These are phyloP conservation scores for Paramarasmius palmivorus DNA, from an alignment of 1,284 basidiomycete species.

Conservation along the genomic window DNA sequence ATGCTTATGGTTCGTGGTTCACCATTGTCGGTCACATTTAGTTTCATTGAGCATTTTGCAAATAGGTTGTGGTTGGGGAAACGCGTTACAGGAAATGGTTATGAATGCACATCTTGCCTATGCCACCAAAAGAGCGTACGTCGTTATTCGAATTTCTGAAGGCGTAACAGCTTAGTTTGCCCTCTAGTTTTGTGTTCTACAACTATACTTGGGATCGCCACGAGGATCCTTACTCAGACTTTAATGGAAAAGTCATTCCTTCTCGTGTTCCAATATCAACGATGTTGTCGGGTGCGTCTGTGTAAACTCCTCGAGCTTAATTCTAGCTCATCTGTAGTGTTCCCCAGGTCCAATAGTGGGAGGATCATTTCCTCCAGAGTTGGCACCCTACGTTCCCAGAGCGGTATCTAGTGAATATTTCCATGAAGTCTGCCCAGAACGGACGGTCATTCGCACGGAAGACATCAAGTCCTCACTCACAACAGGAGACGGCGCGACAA, in stretches of 20 bases:
- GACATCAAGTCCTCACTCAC: constrained; percentile 23
- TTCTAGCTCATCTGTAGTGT: constrained; percentile 3
- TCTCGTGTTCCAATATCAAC: constrained; percentile 43
- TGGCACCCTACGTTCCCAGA: constrained; percentile 31
- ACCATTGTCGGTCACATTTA: background rate
- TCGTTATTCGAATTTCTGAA: background rate
- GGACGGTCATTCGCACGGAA: constrained; percentile 28
- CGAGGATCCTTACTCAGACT: constrained; percentile 30
- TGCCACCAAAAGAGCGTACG: constrained; percentile 12
- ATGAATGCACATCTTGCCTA: constrained; percentile 51
- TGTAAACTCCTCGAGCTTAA: background rate
- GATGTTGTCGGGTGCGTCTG: constrained; percentile 35
- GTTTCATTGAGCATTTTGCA: too few relatives aligned
- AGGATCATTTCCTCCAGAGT: constrained; percentile 24
- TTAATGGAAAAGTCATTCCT: constrained; percentile 40
- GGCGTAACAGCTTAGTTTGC: background rate
- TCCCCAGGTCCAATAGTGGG: constrained; percentile 37
- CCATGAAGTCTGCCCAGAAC: constrained; percentile 40
- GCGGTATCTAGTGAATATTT: constrained; percentile 47
- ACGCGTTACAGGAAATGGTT: constrained; percentile 55
- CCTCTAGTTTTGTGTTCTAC: constrained; percentile 39
- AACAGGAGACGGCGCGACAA: constrained; percentile 24
- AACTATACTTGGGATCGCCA: constrained; percentile 39
- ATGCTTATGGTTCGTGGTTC: constrained; percentile 38
- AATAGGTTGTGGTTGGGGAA: constrained; percentile 56